These are phyloP conservation scores for Kwoniella dendrophila DNA, from an alignment of 768 basidiomycete genomes.

Conservation along the genomic window DNA sequence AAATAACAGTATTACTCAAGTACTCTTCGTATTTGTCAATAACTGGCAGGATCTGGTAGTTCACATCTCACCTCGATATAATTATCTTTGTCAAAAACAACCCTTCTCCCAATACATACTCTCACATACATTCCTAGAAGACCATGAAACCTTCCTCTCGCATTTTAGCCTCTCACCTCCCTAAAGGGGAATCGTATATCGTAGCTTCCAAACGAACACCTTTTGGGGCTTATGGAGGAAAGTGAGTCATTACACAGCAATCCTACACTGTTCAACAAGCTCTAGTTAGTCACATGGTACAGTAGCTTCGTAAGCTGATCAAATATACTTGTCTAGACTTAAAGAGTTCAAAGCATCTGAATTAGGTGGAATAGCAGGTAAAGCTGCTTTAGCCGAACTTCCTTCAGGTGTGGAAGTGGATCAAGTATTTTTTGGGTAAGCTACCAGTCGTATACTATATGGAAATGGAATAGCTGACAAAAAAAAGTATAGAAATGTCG, in stretches of 20 bases:
- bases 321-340: slow-evolving; percentile 24
- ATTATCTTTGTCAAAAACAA: too few relatives aligned
- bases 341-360: slow-evolving; percentile 55
- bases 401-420: slow-evolving; percentile 56
- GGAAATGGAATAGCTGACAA: neutral
- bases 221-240: slow-evolving; percentile 58
- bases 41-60: too few relatives aligned
- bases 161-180: slow-evolving; percentile 34
- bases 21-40: neutral
- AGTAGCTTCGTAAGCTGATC: too few relatives aligned
- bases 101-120: too few relatives aligned
- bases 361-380: slow-evolving; percentile 56
- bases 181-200: slow-evolving; percentile 42
- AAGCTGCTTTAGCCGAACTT: slow-evolving; percentile 57
- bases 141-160: slow-evolving; percentile 32
- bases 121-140: neutral
- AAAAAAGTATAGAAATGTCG: slow-evolving; percentile 56
- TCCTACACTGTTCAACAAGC: neutral
- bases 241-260: slow-evolving; percentile 32
- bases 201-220: slow-evolving; percentile 56
- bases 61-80: too few relatives aligned
- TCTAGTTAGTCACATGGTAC: neutral
- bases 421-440: slow-evolving; percentile 58
- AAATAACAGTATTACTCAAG: neutral
- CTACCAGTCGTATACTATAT: neutral